phyloP scores from a whole-genome alignment of 1,284 basidiomycete species.

The Ganoderma multipileum region DNA sequence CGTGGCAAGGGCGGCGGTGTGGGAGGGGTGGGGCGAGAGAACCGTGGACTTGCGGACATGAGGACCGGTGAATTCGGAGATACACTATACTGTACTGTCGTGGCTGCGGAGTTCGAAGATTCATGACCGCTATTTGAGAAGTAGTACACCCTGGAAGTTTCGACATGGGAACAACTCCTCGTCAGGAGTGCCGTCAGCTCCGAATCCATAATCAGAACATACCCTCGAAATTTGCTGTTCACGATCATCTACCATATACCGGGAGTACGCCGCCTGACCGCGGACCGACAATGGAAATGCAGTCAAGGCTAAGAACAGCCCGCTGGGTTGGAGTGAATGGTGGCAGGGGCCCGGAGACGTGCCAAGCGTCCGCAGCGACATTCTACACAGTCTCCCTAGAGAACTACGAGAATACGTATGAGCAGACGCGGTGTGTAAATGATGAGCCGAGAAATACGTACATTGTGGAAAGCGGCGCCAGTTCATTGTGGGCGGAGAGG shows the following conservation, averaged over 20 bases:
- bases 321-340: neutral
- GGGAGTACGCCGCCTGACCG: neutral
- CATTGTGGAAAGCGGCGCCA: neutral
- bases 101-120: neutral
- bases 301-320: neutral
- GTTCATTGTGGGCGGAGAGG: neutral
- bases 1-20: neutral
- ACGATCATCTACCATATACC: neutral
- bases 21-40: neutral
- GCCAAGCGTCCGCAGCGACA: neutral
- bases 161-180: neutral
- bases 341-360: neutral
- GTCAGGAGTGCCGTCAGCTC: neutral
- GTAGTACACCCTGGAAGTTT: neutral
- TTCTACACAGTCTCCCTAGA: neutral
- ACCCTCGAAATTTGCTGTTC: neutral
- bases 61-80: constrained; percentile 1
- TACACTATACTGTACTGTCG: constrained; percentile 7
- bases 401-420: neutral
- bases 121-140: constrained; percentile 15
- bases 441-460: neutral
- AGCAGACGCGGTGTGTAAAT: neutral
- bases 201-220: neutral
- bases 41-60: constrained; percentile 5
- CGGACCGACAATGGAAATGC: neutral